Evolutionary conservation across 2,329 filamentous ascomycete genomes (phyloP), one percentile per base, ranked within the genome.

Genomic region (Fusarium albosuccineum): DNA sequence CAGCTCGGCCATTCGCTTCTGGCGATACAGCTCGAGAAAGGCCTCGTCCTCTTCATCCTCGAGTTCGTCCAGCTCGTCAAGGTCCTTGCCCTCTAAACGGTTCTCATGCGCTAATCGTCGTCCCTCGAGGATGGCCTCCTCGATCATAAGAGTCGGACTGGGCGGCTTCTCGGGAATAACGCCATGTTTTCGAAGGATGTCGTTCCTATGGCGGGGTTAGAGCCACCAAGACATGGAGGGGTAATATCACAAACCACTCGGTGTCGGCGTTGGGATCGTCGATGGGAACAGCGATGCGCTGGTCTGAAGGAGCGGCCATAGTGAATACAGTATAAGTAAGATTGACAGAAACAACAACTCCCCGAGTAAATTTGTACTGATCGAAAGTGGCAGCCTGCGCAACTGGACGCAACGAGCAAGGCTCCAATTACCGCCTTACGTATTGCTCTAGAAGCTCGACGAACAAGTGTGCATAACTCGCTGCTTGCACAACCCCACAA

Each of bases 141-240:
- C 92, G 73, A 99, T 97, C 82, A 97, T 91, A 7, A 94, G 94
- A 3, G 96, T 97, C 3, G 96, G 96, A 45, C 95, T 97, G 4
- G 94, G 94, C 0, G 95, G 94, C 78, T 97, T 98, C 78, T 98
- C 94, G n/a, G 96, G 96, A 65, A 99, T 98, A 70, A 99, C 86
- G 70, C 94, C 93, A 83, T 99, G 94, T 79, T 97, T 97, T 72
- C 96, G 92, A 60, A 99, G 89, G 75, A 99, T 99, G 72, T 99
- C 96, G 78, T 99, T 99, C 94, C 94, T 97, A 67, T 58, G 51
- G 63, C 57, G 60, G 63, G 70, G 67, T 79, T 62, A 78, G 72
- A 70, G 59, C 52, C 39, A 26, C 46, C 45, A 46, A n/a, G 13
- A 6, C 9, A 67, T 70, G 66, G 70, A 74, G 70, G 70, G 71